phyloP scores from a whole-genome alignment of 1,284 basidiomycete species.

The Cryptococcus sp. region DNA sequence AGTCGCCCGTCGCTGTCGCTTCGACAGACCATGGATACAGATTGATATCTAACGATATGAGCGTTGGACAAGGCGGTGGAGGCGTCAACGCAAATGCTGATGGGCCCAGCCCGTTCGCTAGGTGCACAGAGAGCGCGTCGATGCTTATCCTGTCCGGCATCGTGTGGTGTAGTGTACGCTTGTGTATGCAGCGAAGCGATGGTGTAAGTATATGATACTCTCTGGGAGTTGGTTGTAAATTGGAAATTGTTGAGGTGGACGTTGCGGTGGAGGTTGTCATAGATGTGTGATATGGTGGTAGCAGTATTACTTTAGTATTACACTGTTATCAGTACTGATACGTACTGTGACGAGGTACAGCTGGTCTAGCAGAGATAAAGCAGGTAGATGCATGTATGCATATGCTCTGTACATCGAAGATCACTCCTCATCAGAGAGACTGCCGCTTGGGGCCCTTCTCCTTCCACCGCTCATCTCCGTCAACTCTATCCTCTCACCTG shows the following conservation, averaged over 20 bases:
- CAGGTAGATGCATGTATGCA: not conserved
- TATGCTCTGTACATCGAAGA: not conserved
- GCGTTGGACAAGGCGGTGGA: slow-evolving; percentile 43
- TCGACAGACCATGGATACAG: slow-evolving; percentile 38
- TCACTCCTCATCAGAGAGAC: slow-evolving; percentile 17
- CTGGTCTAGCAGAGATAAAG: too few relatives aligned
- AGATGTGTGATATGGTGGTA: too few relatives aligned
- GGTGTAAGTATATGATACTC: not conserved
- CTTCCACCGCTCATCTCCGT: slow-evolving; percentile 21
- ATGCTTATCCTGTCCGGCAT: slow-evolving; percentile 43
- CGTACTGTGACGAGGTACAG: too few relatives aligned
- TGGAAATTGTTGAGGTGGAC: too few relatives aligned
- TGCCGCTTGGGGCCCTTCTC: slow-evolving; percentile 17
- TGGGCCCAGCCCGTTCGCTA: slow-evolving; percentile 46
- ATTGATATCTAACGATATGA: slow-evolving; percentile 35
- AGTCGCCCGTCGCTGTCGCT: slow-evolving; percentile 36
- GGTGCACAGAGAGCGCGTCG: slow-evolving; percentile 40
- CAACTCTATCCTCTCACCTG: slow-evolving; percentile 32
- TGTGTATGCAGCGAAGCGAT: too few relatives aligned
- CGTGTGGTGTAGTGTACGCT: not conserved
- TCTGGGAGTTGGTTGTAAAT: too few relatives aligned
- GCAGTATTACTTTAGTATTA: too few relatives aligned
- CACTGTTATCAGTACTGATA: too few relatives aligned
- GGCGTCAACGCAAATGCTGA: slow-evolving; percentile 48
- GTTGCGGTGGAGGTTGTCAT: too few relatives aligned